Evolutionary conservation across 148 eudicot species (phyloP).

Genomic region (Persicaria tinctoria): DNA sequence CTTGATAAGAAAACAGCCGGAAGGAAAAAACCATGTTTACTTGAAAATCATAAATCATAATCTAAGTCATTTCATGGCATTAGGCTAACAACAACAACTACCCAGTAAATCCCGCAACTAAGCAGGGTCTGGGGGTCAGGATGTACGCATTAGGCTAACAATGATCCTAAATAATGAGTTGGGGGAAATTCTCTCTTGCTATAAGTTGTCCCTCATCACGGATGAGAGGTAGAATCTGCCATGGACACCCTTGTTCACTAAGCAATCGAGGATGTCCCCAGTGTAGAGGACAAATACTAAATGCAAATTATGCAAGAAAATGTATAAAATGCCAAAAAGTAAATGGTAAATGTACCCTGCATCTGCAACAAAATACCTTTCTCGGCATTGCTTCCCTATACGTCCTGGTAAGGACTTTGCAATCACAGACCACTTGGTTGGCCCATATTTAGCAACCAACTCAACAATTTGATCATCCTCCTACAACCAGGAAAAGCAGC

Average conservation of each 20-base stretch:
- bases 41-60: background rate
- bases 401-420: constrained; percentile 76
- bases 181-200: background rate
- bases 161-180: background rate
- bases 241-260: background rate
- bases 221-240: background rate
- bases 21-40: background rate
- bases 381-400: constrained; percentile 84
- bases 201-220: background rate
- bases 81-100: background rate
- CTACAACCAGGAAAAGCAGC: constrained; percentile 23
- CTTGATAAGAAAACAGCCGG: background rate
- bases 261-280: background rate
- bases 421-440: constrained; percentile 74
- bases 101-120: too few species aligned
- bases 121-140: too few species aligned
- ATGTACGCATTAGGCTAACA: background rate
- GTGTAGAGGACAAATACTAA: background rate
- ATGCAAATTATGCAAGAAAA: background rate
- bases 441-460: constrained; percentile 59
- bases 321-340: background rate
- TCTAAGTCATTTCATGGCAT: background rate
- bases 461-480: constrained; percentile 67
- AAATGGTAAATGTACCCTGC: background rate
- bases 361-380: constrained; percentile 38